These are phyloP conservation scores for Exophiala bonariae DNA, from an alignment of 2,329 filamentous ascomycete species.

Conservation along the genomic window DNA sequence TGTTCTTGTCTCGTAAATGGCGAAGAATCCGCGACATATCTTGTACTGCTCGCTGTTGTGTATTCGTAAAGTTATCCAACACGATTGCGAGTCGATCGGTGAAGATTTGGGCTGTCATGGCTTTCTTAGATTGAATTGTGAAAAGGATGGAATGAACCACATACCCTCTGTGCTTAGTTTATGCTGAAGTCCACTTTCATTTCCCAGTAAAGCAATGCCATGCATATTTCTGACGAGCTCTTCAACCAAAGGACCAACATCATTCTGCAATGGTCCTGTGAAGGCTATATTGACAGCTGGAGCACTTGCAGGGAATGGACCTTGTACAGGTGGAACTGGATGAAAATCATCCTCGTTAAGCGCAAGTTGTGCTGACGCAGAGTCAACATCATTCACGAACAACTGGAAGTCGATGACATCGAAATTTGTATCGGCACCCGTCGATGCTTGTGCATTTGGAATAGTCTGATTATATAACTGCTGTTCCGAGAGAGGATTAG, in stretches of 20 bases:
- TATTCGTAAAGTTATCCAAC: background rate
- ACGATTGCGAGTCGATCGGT: background rate
- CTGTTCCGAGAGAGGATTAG: too few species aligned
- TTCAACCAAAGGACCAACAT: constrained; percentile 18
- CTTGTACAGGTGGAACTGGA: too few species aligned
- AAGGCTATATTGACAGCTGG: constrained; percentile 1
- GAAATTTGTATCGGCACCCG: too few species aligned
- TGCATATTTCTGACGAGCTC: constrained; percentile 17
- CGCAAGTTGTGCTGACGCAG: too few species aligned
- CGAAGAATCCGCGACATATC: background rate
- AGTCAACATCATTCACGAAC: too few species aligned
- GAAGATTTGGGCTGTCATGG: background rate
- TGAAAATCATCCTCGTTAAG: too few species aligned
- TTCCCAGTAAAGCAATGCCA: background rate
- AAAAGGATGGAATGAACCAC: background rate
- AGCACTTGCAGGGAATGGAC: background rate
- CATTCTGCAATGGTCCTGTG: constrained; percentile 15
- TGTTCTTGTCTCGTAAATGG: background rate
- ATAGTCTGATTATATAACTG: too few species aligned
- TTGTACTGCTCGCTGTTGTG: constrained; percentile 3
- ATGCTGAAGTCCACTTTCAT: background rate
- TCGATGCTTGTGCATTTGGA: too few species aligned
- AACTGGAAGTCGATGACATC: too few species aligned
- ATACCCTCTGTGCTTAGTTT: background rate
- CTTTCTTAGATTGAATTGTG: background rate